Percentiles rank a stretch among this genome's conserved stretches.
These are phyloP conservation scores for Myxozyma melibiosi DNA, from an alignment of 805 yeast genomes.

Conservation along the genomic window DNA sequence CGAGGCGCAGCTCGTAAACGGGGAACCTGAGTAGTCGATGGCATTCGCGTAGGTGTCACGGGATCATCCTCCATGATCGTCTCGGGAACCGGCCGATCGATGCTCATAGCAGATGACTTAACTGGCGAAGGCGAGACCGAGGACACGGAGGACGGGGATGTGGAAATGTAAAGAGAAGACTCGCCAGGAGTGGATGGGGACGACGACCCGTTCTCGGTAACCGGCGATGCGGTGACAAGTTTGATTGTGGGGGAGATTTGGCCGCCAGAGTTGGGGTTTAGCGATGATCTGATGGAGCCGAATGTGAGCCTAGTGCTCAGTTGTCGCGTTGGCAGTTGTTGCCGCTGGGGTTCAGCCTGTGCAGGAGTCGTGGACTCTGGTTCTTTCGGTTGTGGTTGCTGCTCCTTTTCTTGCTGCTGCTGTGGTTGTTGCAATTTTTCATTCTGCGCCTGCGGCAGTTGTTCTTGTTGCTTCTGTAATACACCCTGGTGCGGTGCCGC, in stretches of 20 bases:
- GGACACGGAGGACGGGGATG: conserved; percentile 8
- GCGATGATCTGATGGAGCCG: background rate
- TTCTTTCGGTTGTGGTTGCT: background rate
- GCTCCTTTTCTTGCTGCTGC: too few relatives aligned
- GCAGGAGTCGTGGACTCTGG: too few relatives aligned
- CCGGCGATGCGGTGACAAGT: background rate
- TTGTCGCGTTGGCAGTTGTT: background rate
- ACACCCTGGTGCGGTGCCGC: too few relatives aligned
- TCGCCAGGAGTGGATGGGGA: conserved; percentile 2
- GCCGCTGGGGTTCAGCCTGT: background rate
- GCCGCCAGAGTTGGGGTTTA: background rate
- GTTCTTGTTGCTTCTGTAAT: too few relatives aligned
- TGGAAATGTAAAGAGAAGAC: conserved; percentile 8
- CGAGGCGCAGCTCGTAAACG: conserved; percentile 14
- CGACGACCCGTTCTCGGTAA: background rate
- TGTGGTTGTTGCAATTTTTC: too few relatives aligned
- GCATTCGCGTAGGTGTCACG: background rate
- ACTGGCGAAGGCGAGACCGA: conserved; percentile 12
- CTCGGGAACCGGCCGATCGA: conserved; percentile 7
- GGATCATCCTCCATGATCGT: conserved; percentile 14
- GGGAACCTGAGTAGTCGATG: background rate
- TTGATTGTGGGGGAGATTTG: background rate
- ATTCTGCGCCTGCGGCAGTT: too few relatives aligned
- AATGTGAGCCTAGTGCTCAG: conserved; percentile 7
- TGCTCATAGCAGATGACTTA: background rate